Conservation (phyloP, 192 early-diverging fungal species). For the Chytriomyces sp. region DNA sequence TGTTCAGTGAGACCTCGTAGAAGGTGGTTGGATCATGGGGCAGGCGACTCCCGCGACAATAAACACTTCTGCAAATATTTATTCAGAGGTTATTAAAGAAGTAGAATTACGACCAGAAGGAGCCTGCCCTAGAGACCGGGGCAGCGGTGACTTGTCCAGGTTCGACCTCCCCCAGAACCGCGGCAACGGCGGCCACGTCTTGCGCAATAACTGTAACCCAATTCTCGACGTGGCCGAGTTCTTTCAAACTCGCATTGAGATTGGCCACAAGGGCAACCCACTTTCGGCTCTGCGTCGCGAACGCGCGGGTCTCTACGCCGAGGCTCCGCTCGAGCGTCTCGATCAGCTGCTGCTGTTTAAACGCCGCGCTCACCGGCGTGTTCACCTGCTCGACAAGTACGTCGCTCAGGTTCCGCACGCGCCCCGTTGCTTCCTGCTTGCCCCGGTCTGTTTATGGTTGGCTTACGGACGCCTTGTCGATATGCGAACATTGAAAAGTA, state of each 20-base stretch:
- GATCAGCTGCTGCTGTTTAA: constrained; percentile 65
- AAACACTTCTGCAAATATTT: too few relatives aligned
- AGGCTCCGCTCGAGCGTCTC: constrained; percentile 45
- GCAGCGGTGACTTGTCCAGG: neutral
- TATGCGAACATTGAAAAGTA: neutral
- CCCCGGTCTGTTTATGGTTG: constrained; percentile 55
- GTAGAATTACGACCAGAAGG: too few relatives aligned
- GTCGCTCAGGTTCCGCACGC: constrained; percentile 58
- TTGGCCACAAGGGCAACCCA: constrained; percentile 77
- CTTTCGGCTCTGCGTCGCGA: constrained; percentile 67
- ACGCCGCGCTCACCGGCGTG: constrained; percentile 56
- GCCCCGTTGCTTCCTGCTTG: constrained; percentile 54
- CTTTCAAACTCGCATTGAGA: constrained; percentile 80
- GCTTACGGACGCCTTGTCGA: neutral
- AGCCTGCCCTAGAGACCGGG: too few relatives aligned
- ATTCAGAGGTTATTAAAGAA: too few relatives aligned
- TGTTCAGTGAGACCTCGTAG: too few relatives aligned
- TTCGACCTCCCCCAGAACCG: neutral
- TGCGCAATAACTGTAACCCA: constrained; percentile 84
- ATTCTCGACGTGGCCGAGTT: constrained; percentile 84
- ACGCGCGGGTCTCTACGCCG: neutral
- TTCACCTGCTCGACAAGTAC: constrained; percentile 61
- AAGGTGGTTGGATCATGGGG: too few relatives aligned
- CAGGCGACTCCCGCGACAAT: too few relatives aligned
- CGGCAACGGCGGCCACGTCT: constrained; percentile 59